Evolutionary conservation across 345 rosid genomes (phyloP).

Genomic region (Moricandia arvensis): DNA sequence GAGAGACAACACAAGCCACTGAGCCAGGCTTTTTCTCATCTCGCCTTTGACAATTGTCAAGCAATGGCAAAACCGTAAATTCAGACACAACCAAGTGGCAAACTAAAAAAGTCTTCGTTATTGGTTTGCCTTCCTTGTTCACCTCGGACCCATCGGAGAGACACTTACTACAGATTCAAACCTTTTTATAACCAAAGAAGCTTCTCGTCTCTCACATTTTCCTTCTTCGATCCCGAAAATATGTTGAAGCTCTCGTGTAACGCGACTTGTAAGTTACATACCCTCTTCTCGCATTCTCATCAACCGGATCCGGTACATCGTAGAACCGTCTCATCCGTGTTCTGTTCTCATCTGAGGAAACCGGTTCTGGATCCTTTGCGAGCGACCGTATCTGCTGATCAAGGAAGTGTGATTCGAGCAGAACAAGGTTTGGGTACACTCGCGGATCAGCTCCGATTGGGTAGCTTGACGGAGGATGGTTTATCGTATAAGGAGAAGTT

Average conservation of each 20-base stretch:
- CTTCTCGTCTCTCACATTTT: background rate
- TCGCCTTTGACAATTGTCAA: constrained; percentile 21
- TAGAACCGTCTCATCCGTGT: constrained; percentile 18
- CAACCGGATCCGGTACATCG: constrained; percentile 24
- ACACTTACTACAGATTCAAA: constrained; percentile 15
- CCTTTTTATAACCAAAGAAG: background rate
- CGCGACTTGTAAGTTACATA: constrained; percentile 46
- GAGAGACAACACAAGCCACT: background rate
- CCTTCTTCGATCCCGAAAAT: background rate
- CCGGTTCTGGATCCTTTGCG: constrained; percentile 28
- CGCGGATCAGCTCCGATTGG: constrained; percentile 68
- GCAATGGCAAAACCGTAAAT: constrained; percentile 37
- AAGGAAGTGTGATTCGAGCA: constrained; percentile 24
- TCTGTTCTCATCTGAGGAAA: constrained; percentile 22
- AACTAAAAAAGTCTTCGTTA: background rate
- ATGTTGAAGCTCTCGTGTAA: constrained; percentile 66
- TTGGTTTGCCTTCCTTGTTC: constrained; percentile 11
- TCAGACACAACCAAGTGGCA: constrained; percentile 13
- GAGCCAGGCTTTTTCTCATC: background rate
- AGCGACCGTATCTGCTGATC: constrained; percentile 42
- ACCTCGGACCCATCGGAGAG: constrained; percentile 50
- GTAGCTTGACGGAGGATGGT: constrained; percentile 74
- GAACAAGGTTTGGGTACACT: constrained; percentile 39
- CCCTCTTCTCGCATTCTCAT: constrained; percentile 53
- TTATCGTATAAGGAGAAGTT: constrained; percentile 86